Evolutionary conservation across 2,329 filamentous ascomycete species (phyloP), one percentile per base, ranked within the genome.

Genomic region (Neonectria neomacrospora): DNA sequence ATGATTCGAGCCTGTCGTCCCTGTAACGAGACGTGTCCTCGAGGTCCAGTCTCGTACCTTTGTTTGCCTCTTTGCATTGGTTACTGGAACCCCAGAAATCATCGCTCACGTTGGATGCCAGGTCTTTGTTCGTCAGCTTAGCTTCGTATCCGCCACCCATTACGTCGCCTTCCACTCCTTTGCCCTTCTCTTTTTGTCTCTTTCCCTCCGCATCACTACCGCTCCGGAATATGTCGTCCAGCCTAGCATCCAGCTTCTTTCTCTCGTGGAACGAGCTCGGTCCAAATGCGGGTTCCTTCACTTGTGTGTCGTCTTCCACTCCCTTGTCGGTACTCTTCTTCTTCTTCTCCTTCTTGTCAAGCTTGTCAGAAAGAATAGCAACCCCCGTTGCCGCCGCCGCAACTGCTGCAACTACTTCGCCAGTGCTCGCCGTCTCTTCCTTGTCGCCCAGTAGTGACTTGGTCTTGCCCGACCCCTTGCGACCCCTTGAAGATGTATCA

Each of bases 321-420:
- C 65, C 65, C 63, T 11, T 20, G n/a, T 20, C 3, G 3, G 37
- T 5, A 20, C 37, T 20, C 37, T 11, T 20, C 3, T 77, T 80
- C 37, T 66, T 66, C 37, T 11, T 20, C 3, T 77, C 80, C 37
- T 66, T 66, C 11, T 64, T 74, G 20, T 74, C 76, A 63, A 76
- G 75, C 60, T 75, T 78, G 57, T 77, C 74, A 47, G 72, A 72
- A 50, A 77, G 67, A 48, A 75, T 65, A n/a, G 75, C 69, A 28
- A 72, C 73, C 12, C 73, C 75, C 26, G 75, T 76, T 6, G 66
- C 67, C 28, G 65, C 61, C 18, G 71, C 76, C 51, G 70, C 77
- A 44, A 66, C 58, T 28, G 67, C 56, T 6, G 58, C 54, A 20
- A 63, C 63, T 16, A 69, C 58, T 42, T 61, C 64, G 32, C 65